Evolutionary conservation across 2,329 filamentous ascomycete genomes (phyloP).

Genomic region (Bipolaris oryzae): DNA sequence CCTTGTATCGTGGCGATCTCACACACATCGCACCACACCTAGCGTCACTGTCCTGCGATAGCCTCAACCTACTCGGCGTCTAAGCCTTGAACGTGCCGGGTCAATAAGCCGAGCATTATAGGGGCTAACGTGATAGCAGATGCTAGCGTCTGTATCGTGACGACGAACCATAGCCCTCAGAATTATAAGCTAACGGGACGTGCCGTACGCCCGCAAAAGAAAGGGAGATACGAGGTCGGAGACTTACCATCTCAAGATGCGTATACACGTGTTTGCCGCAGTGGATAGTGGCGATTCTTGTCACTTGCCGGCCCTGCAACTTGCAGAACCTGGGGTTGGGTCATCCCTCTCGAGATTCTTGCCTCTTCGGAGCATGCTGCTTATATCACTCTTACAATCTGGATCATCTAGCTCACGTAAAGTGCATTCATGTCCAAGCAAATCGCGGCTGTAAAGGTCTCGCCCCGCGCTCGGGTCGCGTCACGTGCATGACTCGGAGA

Average conservation of each 20-base stretch:
- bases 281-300: neutral
- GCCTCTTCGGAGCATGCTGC: neutral
- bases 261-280: neutral
- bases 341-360: neutral
- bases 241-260: neutral
- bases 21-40: neutral
- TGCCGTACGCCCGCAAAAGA: neutral
- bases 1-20: neutral
- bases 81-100: neutral
- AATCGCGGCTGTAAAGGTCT: too few species aligned
- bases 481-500: too few species aligned
- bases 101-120: neutral
- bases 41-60: neutral
- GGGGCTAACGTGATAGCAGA: neutral
- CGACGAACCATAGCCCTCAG: neutral
- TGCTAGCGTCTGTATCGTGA: neutral
- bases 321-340: neutral
- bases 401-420: neutral
- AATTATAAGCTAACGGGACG: constrained; percentile 4
- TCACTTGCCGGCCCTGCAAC: neutral
- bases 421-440: neutral
- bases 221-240: neutral
- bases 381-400: neutral
- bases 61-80: neutral
- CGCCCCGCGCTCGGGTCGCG: too few species aligned